A percentile compares a stretch with the other conserved stretches of the same genome.
phyloP scores from a whole-genome alignment of 1,139 yeast species.

The Pichia sp. region DNA sequence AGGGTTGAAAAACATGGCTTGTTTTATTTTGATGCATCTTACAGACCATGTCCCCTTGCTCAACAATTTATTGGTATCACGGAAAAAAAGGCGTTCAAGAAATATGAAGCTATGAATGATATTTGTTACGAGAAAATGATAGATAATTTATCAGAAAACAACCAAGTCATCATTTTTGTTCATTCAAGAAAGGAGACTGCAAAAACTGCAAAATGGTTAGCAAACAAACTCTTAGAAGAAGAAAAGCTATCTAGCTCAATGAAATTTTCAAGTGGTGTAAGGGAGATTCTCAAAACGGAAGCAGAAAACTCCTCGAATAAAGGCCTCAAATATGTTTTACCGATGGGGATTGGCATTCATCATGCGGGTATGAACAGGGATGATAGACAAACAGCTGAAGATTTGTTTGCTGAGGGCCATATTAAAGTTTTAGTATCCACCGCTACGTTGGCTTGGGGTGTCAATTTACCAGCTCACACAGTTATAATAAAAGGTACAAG shows the following conservation, averaged over 20 bases:
- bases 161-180: slow-evolving; percentile 84
- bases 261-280: slow-evolving; percentile 53
- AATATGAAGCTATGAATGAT: slow-evolving; percentile 79
- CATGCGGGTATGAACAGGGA: slow-evolving; percentile 83
- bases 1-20: slow-evolving; percentile 61
- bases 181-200: slow-evolving; percentile 92
- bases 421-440: slow-evolving; percentile 83
- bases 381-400: slow-evolving; percentile 79
- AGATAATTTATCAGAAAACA: slow-evolving; percentile 57
- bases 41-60: slow-evolving; percentile 87
- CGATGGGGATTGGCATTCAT: slow-evolving; percentile 82
- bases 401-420: slow-evolving; percentile 82
- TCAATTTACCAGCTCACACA: slow-evolving; percentile 93
- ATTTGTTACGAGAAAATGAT: slow-evolving; percentile 81
- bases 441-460: slow-evolving; percentile 99
- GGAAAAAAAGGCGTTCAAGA: slow-evolving; percentile 77
- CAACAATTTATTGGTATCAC: slow-evolving; percentile 88
- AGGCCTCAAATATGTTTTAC: slow-evolving; percentile 57
- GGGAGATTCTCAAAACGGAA: slow-evolving; percentile 62
- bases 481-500: slow-evolving; percentile 95
- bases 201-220: slow-evolving; percentile 74
- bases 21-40: slow-evolving; percentile 78
- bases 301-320: slow-evolving; percentile 52
- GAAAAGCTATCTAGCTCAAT: slow-evolving; percentile 47
- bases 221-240: slow-evolving; percentile 56